phyloP scores from a whole-genome alignment of 2,329 filamentous ascomycete genomes.

The Zymoseptoria passerinii region DNA sequence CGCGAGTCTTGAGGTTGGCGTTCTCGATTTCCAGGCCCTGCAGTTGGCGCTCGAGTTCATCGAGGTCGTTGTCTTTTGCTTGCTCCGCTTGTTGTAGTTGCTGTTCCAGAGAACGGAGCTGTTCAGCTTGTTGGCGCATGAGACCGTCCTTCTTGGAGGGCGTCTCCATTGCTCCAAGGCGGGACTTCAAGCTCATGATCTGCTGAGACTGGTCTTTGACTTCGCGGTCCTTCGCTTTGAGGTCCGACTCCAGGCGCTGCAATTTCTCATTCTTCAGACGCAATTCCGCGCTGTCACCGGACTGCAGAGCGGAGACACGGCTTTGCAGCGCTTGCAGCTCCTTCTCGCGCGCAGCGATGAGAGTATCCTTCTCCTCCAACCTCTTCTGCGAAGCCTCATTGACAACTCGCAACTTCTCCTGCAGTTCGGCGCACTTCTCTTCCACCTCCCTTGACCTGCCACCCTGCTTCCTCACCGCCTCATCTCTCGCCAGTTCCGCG shows the following conservation, averaged over 20 bases:
- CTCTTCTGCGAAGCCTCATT: conserved; percentile 33
- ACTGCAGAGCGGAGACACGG: conserved; percentile 24
- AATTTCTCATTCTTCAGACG: conserved; percentile 26
- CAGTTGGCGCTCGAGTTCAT: conserved; percentile 30
- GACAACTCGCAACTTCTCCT: conserved; percentile 42
- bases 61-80: conserved; percentile 32
- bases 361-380: conserved; percentile 34
- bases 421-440: conserved; percentile 39
- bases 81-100: conserved; percentile 26
- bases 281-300: conserved; percentile 26
- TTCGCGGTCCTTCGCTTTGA: conserved; percentile 28
- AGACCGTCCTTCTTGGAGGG: conserved; percentile 32
- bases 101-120: conserved; percentile 28
- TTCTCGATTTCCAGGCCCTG: conserved; percentile 26
- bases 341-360: conserved; percentile 34
- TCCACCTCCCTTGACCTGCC: conserved; percentile 46
- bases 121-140: conserved; percentile 29
- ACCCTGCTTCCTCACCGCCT: conserved; percentile 37
- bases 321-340: conserved; percentile 32
- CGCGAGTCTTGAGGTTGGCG: conserved; percentile 19
- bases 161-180: conserved; percentile 29
- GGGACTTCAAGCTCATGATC: conserved; percentile 26
- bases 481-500: conserved; percentile 22
- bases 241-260: conserved; percentile 32
- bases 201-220: conserved; percentile 27